These are phyloP conservation scores for Cystobasidium onofrii DNA, from an alignment of 768 basidiomycete species.

Conservation along the genomic window DNA sequence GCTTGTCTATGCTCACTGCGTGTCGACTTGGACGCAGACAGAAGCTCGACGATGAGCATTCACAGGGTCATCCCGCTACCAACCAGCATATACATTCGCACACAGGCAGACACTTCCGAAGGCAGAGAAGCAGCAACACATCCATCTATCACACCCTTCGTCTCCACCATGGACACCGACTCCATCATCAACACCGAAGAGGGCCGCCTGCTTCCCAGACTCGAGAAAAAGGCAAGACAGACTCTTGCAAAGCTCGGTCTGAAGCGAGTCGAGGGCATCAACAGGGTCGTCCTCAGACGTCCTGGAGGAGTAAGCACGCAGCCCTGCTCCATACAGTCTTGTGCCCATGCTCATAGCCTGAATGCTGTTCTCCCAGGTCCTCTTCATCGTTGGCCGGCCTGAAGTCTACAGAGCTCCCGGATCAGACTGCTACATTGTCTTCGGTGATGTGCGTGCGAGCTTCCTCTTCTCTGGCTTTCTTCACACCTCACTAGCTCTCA, in stretches of 20 bases:
- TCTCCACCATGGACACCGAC: constrained; percentile 25
- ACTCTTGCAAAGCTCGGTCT: constrained; percentile 81
- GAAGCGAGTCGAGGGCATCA: constrained; percentile 86
- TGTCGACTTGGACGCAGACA: too few species aligned
- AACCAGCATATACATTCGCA: too few species aligned
- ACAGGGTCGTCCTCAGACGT: constrained; percentile 84
- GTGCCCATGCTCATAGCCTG: not conserved
- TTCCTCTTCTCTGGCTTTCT: constrained; percentile 8
- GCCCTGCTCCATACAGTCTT: too few species aligned
- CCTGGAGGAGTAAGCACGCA: constrained; percentile 87
- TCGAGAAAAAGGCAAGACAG: constrained; percentile 33
- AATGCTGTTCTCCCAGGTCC: constrained; percentile 52
- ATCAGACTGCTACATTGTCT: constrained; percentile 97
- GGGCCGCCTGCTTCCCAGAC: constrained; percentile 24
- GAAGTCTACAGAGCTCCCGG: constrained; percentile 95
- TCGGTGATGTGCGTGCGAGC: constrained; percentile 64
- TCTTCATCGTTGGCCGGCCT: constrained; percentile 84
- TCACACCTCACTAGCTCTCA: not conserved
- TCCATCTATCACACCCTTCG: not conserved
- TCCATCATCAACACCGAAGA: constrained; percentile 28
- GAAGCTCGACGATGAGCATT: too few species aligned
- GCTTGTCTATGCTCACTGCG: too few species aligned
- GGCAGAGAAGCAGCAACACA: not conserved
- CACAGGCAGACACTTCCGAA: too few species aligned
- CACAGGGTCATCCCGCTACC: too few species aligned